Percentiles rank a stretch among this genome's conserved stretches.
These are phyloP conservation scores for Porphyra umbilicalis DNA, from an alignment of 31 red algal species.

Conservation along the genomic window DNA sequence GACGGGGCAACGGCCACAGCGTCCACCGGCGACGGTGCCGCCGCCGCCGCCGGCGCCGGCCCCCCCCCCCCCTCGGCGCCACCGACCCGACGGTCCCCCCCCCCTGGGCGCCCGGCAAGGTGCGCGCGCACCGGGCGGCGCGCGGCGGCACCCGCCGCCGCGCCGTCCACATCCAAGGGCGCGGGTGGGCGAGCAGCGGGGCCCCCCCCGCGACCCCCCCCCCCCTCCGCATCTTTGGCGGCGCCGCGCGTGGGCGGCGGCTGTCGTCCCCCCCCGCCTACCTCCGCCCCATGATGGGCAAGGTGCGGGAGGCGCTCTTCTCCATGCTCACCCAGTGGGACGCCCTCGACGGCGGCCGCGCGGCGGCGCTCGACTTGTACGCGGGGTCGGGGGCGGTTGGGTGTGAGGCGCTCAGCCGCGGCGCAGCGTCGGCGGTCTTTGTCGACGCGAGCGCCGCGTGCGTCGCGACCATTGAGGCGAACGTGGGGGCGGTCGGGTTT, in stretches of 20 bases:
- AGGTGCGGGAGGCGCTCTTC: conserved; percentile 90
- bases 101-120: conserved; percentile 13
- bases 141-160: conserved; percentile 20
- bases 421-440: conserved; percentile 61
- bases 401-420: conserved; percentile 81
- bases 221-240: conserved; percentile 56
- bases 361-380: conserved; percentile 71
- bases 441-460: conserved; percentile 76
- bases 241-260: conserved; percentile 60
- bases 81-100: neutral
- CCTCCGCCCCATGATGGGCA: conserved; percentile 92
- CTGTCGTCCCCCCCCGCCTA: conserved; percentile 81
- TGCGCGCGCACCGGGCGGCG: conserved; percentile 32
- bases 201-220: conserved; percentile 36
- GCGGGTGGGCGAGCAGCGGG: conserved; percentile 22
- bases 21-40: neutral
- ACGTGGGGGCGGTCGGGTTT: conserved; percentile 50
- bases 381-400: conserved; percentile 83
- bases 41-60: neutral
- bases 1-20: neutral
- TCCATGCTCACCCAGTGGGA: conserved; percentile 75
- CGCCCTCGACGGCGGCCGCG: conserved; percentile 24
- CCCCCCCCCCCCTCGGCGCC: neutral
- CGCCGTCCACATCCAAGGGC: conserved; percentile 24
- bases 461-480: conserved; percentile 36